Evolutionary conservation across 2,329 filamentous ascomycete genomes (phyloP).

Genomic region (Lasiodiplodia citricola): DNA sequence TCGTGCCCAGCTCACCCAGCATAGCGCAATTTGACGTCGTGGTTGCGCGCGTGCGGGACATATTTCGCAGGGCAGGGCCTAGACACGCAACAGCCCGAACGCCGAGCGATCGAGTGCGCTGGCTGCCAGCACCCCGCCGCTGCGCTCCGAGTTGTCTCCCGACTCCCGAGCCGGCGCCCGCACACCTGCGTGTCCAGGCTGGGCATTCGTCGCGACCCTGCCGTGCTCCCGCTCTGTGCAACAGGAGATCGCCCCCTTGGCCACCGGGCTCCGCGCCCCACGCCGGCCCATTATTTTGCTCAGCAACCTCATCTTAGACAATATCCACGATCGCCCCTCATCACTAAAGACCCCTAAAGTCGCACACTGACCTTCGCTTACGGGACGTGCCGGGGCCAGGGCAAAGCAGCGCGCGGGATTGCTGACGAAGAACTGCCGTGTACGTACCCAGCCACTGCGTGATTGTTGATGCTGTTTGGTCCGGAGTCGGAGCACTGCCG

Average conservation of each 20-base stretch:
- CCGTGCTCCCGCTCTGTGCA: not conserved
- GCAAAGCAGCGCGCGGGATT: not conserved
- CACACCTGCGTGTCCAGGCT: conserved; percentile 3
- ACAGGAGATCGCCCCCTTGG: conserved; percentile 13
- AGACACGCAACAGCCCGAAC: not conserved
- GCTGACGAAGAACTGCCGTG: not conserved
- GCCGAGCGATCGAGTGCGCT: conserved; percentile 4
- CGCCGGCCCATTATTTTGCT: conserved; percentile 16
- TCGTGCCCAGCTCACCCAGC: not conserved
- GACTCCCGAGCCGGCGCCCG: not conserved
- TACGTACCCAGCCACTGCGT: not conserved
- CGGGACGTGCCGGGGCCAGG: not conserved
- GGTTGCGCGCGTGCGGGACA: not conserved
- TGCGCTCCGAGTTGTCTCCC: conserved; percentile 1
- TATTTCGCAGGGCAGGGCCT: not conserved
- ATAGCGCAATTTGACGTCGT: conserved; percentile 1
- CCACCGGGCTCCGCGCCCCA: conserved; percentile 11
- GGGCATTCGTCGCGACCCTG: not conserved
- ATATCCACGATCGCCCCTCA: conserved; percentile 21
- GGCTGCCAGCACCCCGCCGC: not conserved
- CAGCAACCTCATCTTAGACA: conserved; percentile 16
- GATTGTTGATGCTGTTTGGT: not conserved
- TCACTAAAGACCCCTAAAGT: not conserved
- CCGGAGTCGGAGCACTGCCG: not conserved
- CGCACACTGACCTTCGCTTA: conserved; percentile 8